Evolutionary conservation across 306 rosid genomes (phyloP), one percentile per base, ranked within the genome.

Genomic region (Quercus berberidifolia): DNA sequence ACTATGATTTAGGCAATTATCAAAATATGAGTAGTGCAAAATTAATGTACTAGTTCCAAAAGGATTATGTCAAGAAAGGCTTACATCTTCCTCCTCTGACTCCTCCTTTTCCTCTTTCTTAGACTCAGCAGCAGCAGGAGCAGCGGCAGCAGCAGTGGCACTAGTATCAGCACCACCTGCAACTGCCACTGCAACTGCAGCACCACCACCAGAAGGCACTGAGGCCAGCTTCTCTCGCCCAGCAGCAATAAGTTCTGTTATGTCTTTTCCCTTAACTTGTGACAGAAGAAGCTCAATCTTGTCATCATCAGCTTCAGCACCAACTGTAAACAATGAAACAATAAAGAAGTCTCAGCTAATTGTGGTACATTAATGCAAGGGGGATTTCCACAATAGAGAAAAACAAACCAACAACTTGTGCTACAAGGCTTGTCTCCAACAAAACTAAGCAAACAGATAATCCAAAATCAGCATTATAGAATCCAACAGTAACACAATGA

Each of bases 31-130:
- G 55, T 5, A 6, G 33, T 23, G n/a, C 20, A 23, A 51, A 49
- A n/a, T 20, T 25, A 23, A 25, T 9, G 43, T 26, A 14, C 35
- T 0, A 26, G 11, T 25, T 58, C 31, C 4, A 69, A 73, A 17
- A 60, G 33, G 68, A 21, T 15, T 7, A 7, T 3, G 56, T 18
- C 46, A 71, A 25, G 25, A 17, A 46, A 55, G 31, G 79, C 92
- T 88, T 87, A 92, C 97, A 62, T 94, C 97, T 55, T 90, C 95
- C 0, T 95, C 89, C 78, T 92, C 54, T 49, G 54, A 49, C 17
- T 49, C 96, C 78, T 91, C 96, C 81, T 94, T 90, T 49, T 89
- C 97, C 76, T 94, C 98, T 67, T 92, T 89, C 94, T 92, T 90
- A 41, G 92, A 35, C 84, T 85, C 94, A 14, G 90, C 85, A 8